Percentiles rank a stretch among this genome's conserved stretches.
phyloP scores from a whole-genome alignment of 257 asterid species.

The Nicotiana noctiflora region DNA sequence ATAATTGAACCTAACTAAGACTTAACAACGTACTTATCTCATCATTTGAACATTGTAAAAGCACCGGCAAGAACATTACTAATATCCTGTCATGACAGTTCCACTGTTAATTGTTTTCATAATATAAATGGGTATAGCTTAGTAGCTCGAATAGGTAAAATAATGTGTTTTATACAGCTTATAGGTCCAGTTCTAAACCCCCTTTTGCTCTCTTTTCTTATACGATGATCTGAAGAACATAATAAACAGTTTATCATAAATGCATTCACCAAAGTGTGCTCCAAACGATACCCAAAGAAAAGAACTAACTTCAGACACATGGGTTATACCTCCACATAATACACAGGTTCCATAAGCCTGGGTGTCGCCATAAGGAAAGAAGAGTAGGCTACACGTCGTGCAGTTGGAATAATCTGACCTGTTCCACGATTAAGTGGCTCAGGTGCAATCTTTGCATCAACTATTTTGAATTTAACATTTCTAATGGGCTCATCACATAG shows the following conservation, averaged over 20 bases:
- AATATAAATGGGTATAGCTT: not conserved
- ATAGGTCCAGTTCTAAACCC: not conserved
- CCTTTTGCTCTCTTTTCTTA: not conserved
- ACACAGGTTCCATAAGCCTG: conserved; percentile 95
- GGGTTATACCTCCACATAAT: conserved; percentile 68
- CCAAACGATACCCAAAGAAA: not conserved
- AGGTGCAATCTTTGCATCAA: conserved; percentile 89
- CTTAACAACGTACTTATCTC: not conserved
- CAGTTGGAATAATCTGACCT: conserved; percentile 96
- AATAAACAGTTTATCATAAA: not conserved
- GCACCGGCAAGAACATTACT: not conserved
- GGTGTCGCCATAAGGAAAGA: conserved; percentile 97
- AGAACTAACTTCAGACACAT: not conserved
- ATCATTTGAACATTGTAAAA: not conserved
- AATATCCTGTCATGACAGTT: not conserved
- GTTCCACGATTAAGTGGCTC: conserved; percentile 98
- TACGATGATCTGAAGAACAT: not conserved
- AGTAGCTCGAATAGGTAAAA: not conserved
- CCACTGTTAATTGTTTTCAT: not conserved
- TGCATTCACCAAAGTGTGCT: not conserved
- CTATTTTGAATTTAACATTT: conserved; percentile 92
- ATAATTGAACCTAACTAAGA: not conserved
- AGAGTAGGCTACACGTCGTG: conserved; percentile 98
- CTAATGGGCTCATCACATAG: conserved; percentile 98
- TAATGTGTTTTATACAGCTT: not conserved